Evolutionary conservation across 169 alveolate species (phyloP), one percentile per base, ranked within the genome.

Genomic region (Perkinsus marinus): DNA sequence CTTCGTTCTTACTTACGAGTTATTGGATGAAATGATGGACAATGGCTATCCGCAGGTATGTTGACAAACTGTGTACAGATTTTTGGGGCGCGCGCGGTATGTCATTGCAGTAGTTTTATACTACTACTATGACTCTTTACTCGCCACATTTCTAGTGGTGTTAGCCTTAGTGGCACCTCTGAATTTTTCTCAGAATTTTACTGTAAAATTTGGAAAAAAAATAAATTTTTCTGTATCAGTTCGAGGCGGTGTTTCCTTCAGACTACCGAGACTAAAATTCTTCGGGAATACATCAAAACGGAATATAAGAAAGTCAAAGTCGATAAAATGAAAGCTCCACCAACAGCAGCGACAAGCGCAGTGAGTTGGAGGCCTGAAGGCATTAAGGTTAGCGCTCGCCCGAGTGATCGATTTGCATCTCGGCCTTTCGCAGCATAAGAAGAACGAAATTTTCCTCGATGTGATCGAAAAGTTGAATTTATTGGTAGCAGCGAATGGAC

Each of bases 21-120:
- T 99, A 36, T 95, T 99, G 39, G 99, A 99, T 94, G 99, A 99
- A 94, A 97, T 99, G 98, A 94, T 98, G 95, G 99, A 99, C 95
- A 98, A 98, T 94, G 99, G 99, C 3, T 98, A 97, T 93, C 99
- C 99, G 17, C 99, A 99, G 94, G 96, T 41, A 41, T 41, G 19
- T 41, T 41, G 3, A 41, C 46, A 41, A n/a, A n/a, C n/a, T n/a
- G n/a, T 96, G n/a, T n/a, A n/a, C n/a, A n/a, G n/a, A n/a, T n/a
- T n/a, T n/a, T n/a, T n/a, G n/a, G n/a, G n/a, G n/a, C n/a, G n/a
- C n/a, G n/a, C n/a, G n/a, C n/a, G n/a, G n/a, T n/a, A n/a, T n/a
- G n/a, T n/a, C n/a, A n/a, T n/a, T n/a, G n/a, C n/a, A n/a, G n/a
- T n/a, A n/a, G n/a, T n/a, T n/a, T n/a, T n/a, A n/a, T n/a, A n/a